Percentiles rank a stretch among this genome's conserved stretches.
Conservation (phyloP, 441 rosid species). For the Raphanus hybrid region DNA sequence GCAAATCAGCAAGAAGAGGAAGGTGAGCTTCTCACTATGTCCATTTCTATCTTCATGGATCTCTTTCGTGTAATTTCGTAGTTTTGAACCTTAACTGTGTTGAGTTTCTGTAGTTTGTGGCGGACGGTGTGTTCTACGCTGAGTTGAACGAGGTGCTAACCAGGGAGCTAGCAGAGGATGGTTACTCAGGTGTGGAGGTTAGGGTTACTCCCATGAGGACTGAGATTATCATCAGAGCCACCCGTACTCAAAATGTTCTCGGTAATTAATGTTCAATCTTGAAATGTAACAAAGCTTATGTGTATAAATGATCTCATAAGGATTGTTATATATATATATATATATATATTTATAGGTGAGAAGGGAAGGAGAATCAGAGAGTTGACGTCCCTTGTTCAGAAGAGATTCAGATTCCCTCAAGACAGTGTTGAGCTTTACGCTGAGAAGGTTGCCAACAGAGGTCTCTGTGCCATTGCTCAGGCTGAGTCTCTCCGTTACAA, state of each 20-base stretch:
- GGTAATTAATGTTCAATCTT: conserved; percentile 48
- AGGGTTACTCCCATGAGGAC: conserved; percentile 79
- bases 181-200: conserved; percentile 84
- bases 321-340: not conserved
- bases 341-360: not conserved
- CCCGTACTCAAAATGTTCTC: conserved; percentile 75
- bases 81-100: not conserved
- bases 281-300: not conserved
- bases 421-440: conserved; percentile 83
- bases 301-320: not conserved
- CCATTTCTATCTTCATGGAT: not conserved
- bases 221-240: conserved; percentile 79
- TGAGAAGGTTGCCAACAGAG: conserved; percentile 75
- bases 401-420: conserved; percentile 74
- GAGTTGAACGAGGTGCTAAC: conserved; percentile 75
- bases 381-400: conserved; percentile 43
- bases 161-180: conserved; percentile 80
- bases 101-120: conserved; percentile 54
- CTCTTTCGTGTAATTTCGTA: not conserved
- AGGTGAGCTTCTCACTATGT: conserved; percentile 37
- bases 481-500: conserved; percentile 91
- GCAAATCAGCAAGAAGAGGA: conserved; percentile 75
- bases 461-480: conserved; percentile 89
- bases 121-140: conserved; percentile 76
- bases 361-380: conserved; percentile 34